Percentiles rank a stretch among this genome's conserved stretches.
Evolutionary conservation across 352 stramenopile species (phyloP).

Genomic region (Aphanomyces invadans): DNA sequence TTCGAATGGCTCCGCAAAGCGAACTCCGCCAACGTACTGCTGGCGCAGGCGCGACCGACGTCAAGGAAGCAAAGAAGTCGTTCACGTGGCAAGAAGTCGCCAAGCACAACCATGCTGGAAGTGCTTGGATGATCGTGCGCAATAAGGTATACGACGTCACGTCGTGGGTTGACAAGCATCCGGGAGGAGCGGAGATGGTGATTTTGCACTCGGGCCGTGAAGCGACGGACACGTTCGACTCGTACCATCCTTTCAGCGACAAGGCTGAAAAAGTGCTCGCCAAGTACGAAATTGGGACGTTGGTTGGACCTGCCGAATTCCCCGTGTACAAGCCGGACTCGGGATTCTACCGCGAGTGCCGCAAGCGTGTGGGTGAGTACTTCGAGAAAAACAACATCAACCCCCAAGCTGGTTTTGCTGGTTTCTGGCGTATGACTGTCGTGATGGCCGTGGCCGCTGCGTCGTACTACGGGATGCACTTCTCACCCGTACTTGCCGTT

Average conservation of each 20-base stretch:
- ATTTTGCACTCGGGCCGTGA: constrained; percentile 71
- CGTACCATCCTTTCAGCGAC: constrained; percentile 86
- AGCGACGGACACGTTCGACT: constrained; percentile 85
- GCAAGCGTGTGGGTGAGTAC: constrained; percentile 77
- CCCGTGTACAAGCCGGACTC: constrained; percentile 85
- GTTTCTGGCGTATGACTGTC: constrained; percentile 81
- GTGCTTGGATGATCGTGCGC: constrained; percentile 95
- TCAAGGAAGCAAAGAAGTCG: constrained; percentile 29
- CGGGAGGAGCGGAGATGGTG: constrained; percentile 73
- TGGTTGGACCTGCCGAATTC: constrained; percentile 79
- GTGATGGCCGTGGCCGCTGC: constrained; percentile 58
- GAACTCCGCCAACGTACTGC: constrained; percentile 57
- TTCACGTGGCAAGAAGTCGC: constrained; percentile 94
- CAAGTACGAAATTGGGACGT: constrained; percentile 82
- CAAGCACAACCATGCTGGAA: constrained; percentile 90
- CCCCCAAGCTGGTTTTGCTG: constrained; percentile 68
- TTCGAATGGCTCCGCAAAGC: constrained; percentile 22
- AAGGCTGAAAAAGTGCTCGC: constrained; percentile 68
- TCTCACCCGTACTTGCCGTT: constrained; percentile 37
- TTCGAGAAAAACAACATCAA: constrained; percentile 87
- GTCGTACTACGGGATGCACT: constrained; percentile 71
- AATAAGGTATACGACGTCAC: constrained; percentile 93
- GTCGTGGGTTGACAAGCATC: constrained; percentile 74
- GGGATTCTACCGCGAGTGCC: constrained; percentile 87
- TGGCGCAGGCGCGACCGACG: constrained; percentile 9